phyloP scores from a whole-genome alignment of 768 basidiomycete species.

The Sistotremastrum suecicum region DNA sequence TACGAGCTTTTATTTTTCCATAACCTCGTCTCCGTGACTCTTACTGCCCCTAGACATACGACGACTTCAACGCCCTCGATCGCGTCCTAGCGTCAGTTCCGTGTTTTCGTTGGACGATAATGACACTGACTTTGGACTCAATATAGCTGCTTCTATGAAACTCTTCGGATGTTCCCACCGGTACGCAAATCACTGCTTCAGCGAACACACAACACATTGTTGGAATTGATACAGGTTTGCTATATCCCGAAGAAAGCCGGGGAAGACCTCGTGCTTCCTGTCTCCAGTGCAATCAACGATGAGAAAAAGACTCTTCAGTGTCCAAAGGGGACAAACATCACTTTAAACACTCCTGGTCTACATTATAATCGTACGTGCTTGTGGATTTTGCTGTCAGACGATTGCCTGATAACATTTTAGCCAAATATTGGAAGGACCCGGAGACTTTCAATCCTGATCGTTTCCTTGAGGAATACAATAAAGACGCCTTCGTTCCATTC shows the following conservation, averaged over 20 bases:
- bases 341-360: no score
- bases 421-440: constrained; percentile 43
- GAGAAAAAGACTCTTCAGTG: no score
- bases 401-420: constrained; percentile 14
- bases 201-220: no score
- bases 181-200: constrained; percentile 14
- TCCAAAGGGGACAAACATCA: no score
- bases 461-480: constrained; percentile 37
- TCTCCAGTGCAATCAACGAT: no score
- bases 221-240: no score
- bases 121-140: background rate
- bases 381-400: no score
- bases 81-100: constrained; percentile 15
- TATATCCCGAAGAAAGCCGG: no score
- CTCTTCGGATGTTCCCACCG: constrained; percentile 32
- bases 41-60: constrained; percentile 12
- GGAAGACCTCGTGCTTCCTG: no score
- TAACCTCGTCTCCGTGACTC: background rate
- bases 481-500: constrained; percentile 42
- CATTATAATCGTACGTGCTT: no score
- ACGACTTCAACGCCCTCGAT: constrained; percentile 14
- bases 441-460: constrained; percentile 30
- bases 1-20: background rate
- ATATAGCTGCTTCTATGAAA: constrained; percentile 34
- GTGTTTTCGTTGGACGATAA: no score